Evolutionary conservation across 495 filamentous ascomycete genomes (phyloP).

Genomic region (Xylaria castorea): DNA sequence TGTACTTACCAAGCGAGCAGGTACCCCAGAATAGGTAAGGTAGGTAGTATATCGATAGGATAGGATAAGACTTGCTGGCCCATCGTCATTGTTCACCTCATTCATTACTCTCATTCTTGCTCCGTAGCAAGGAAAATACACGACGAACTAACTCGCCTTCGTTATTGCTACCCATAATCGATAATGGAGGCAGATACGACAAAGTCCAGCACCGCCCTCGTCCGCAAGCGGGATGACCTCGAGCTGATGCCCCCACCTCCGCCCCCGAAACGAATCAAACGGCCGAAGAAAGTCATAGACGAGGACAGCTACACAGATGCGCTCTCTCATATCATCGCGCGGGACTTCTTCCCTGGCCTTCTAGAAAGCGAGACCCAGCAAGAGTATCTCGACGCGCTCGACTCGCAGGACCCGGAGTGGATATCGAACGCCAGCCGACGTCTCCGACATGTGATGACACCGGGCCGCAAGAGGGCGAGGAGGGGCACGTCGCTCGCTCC

Average conservation of each 20-base stretch:
- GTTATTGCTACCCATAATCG: background rate
- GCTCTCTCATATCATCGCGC: conserved; percentile 91
- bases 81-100: conserved; percentile 13
- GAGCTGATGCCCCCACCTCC: conserved; percentile 92
- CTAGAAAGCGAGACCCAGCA: conserved; percentile 84
- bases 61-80: background rate
- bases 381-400: conserved; percentile 90
- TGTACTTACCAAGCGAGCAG: too few species aligned
- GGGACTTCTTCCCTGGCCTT: conserved; percentile 95
- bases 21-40: too few species aligned
- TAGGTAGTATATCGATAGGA: conserved; percentile 11
- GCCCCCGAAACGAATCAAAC: conserved; percentile 88
- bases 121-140: background rate
- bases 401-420: conserved; percentile 84
- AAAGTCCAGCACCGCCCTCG: conserved; percentile 55
- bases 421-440: conserved; percentile 78
- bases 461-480: conserved; percentile 60
- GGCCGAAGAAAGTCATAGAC: conserved; percentile 86
- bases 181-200: conserved; percentile 42
- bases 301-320: conserved; percentile 93
- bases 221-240: conserved; percentile 68
- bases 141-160: background rate
- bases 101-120: background rate
- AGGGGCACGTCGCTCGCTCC: conserved; percentile 43
- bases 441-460: conserved; percentile 83